Conservation (phyloP, 305 asterid species). For the Monarda citriodora region DNA sequence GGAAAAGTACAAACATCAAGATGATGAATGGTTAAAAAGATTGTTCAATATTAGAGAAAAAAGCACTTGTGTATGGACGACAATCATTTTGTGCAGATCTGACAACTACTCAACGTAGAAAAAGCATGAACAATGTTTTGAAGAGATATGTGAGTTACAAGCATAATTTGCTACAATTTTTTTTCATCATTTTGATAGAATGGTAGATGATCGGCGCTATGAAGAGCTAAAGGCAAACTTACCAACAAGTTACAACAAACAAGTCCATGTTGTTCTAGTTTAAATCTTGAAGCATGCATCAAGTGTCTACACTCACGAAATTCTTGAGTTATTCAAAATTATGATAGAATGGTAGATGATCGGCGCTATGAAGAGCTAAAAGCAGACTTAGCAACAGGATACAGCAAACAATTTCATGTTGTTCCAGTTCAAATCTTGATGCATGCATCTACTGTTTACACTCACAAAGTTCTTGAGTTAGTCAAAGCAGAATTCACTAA, state of each 20-base stretch:
- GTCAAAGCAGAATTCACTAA: not conserved
- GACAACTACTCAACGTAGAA: too few relatives aligned
- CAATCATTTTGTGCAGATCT: too few relatives aligned
- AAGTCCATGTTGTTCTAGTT: not conserved
- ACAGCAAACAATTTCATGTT: not conserved
- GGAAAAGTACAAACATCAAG: too few relatives aligned
- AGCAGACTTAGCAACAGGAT: not conserved
- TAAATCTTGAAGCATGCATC: not conserved
- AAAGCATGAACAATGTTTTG: not conserved
- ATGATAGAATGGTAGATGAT: not conserved
- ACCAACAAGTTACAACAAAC: not conserved
- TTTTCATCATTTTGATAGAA: slow-evolving; percentile 1
- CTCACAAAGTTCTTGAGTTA: not conserved
- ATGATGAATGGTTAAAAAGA: too few relatives aligned
- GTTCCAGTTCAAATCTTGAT: not conserved
- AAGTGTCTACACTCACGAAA: not conserved
- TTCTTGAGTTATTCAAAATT: not conserved
- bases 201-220: not conserved
- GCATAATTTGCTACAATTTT: not conserved
- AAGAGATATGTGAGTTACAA: slow-evolving; percentile 2
- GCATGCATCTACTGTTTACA: slow-evolving; percentile 3
- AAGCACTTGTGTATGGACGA: too few relatives aligned
- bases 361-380: not conserved
- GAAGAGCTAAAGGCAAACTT: slow-evolving; percentile 2
- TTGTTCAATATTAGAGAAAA: too few relatives aligned